Evolutionary conservation across 2,329 filamentous ascomycete species (phyloP), one percentile per base, ranked within the genome.

Genomic region (Emmonsiellopsis sp.): DNA sequence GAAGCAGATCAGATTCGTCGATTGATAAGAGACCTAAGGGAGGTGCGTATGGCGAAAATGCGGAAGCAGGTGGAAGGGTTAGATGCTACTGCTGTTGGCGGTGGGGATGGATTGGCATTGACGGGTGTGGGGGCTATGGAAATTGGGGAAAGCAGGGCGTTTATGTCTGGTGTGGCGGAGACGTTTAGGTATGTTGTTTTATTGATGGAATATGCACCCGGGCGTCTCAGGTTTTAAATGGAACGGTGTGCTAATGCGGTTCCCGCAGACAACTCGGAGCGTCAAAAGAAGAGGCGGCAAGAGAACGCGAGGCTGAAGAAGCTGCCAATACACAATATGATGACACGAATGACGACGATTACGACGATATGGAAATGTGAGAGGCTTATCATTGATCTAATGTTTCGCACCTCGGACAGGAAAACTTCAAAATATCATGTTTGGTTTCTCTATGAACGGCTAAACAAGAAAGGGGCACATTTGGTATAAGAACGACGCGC

Each of bases 121-220:
- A 85, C 84, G 48, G 92, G 92, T 20, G 87, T 97, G 0, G 93
- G 93, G 2, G 88, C 88, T 2, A 90, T 97, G 86, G 93, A 98
- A 74, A 77, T 97, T 47, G 86, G 87, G 0, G 92, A 97, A 73
- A 87, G 84, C 53, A 80, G 92, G 62, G 85, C 83, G 0, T 95
- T 96, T 65, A 83, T 97, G 57, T 77, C 83, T 1, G 88, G 87
- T 1, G 89, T 96, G 2, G 85, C 97, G 58, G 91, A 97, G 68
- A 89, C 88, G 4, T 77, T 97, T 62, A 76, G 81, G 78, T 79
- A 69, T 58, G 63, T 59, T 20, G 3, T 51, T 34, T 38, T 10
- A 26, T 26, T 26, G 20, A 26, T 2, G 31, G 11, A 45, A 7
- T 15, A 49, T 40, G 16, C 15, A 8, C 15, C 26, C n/a, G 15